phyloP scores from a whole-genome alignment of 495 filamentous ascomycete genomes.

The Penicilliopsis zonata region DNA sequence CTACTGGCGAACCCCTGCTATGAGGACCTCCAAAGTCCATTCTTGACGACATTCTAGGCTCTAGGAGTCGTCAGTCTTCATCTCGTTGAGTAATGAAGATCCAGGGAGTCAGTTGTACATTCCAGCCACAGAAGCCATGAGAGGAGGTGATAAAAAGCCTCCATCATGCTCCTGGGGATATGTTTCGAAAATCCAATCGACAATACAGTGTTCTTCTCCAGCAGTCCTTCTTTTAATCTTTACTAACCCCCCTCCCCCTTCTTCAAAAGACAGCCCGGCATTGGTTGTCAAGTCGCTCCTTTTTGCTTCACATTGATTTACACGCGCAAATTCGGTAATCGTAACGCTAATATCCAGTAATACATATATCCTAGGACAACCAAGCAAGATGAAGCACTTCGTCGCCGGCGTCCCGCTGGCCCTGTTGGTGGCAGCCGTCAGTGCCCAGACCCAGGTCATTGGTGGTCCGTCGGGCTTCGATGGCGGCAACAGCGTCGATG shows the following conservation, averaged over 20 bases:
- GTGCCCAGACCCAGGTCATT: not conserved
- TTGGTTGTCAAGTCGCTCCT: slow-evolving; percentile 1
- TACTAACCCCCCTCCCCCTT: not conserved
- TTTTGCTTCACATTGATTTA: not conserved
- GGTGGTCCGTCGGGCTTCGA: not conserved
- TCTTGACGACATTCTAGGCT: too few relatives aligned
- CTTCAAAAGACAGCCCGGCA: not conserved
- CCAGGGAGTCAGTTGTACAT: too few relatives aligned
- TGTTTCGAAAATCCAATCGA: too few relatives aligned
- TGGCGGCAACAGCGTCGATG: not conserved
- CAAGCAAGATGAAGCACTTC: not conserved
- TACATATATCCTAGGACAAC: not conserved
- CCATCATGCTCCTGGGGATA: too few relatives aligned
- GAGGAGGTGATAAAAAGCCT: not conserved
- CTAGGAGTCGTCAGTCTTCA: too few relatives aligned
- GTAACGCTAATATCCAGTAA: not conserved
- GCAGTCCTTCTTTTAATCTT: not conserved
- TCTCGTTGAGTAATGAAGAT: too few relatives aligned
- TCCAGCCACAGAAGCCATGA: too few relatives aligned
- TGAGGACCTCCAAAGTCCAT: too few relatives aligned
- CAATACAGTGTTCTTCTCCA: too few relatives aligned
- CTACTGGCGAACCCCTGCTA: too few relatives aligned
- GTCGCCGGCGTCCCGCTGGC: not conserved
- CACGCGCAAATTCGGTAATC: not conserved
- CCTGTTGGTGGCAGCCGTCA: not conserved